Base-by-base conservation (phyloP, 768 basidiomycete genomes). In the Amanita phalloides region DNA sequence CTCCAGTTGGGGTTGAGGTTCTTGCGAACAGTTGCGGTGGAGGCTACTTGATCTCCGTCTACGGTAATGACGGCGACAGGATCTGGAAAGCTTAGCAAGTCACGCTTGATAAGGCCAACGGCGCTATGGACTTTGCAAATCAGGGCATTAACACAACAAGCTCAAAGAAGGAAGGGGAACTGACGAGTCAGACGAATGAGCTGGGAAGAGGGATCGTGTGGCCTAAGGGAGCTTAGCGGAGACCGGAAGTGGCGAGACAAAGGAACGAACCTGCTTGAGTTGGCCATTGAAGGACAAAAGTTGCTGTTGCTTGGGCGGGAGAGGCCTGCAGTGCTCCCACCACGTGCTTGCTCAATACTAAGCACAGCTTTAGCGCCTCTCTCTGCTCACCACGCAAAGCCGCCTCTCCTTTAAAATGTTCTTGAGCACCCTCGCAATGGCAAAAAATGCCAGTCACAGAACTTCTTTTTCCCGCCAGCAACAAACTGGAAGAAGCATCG, bases 11-110 rank as follows among this genome's bases (percentile, higher is more conserved):
- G 84, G 56, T 71, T 82, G 55, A 86, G 68, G 1, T 79, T 75
- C 58, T 75, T 81, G 66, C 78, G 86, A 65, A 82, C 71, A 51
- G 86, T 79, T 45, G 76, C 74, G 1, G 90, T 91, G 23, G 86
- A 85, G 62, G 78, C 81, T 11, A 85, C 85, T 65, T 91, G 86
- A 58, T 89, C 83, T 44, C 81, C 84, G 61, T 92, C 90, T 54
- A 92, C 85, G 5, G 86, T 89, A 45, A 95, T 74, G 10, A 92
- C 86, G 6, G 87, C 90, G 62, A 91, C 91, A 3, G 91, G 91
- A 66, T 92, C 90, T 2, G 91, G 91, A 8, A 90, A 73, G 57
- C 85, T 74, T 62, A 90, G 79, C 6, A 90, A 68, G 59, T 90
- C 87, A 26, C 88, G 79, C 63, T 90, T 90, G 55, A 72, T 75